Evolutionary conservation across 2,329 filamentous ascomycete species (phyloP), one percentile per base, ranked within the genome.

Genomic region (Nigrograna mackinnonii): DNA sequence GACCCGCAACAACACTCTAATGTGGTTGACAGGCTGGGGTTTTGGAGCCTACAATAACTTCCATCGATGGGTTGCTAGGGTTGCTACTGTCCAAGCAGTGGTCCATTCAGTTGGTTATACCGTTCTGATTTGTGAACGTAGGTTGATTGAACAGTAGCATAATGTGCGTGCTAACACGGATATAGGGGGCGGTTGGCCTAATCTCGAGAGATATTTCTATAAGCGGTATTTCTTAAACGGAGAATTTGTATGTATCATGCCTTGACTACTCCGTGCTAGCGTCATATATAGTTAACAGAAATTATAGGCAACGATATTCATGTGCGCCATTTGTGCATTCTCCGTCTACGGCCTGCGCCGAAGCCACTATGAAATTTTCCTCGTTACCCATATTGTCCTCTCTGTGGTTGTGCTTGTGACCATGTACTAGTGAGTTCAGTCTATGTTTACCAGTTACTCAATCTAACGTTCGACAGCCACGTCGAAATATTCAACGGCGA

Each of bases 1-100:
- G 0, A 80, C 81, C 57, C 73, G 85, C 7, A 89, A 88, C 47
- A 86, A 88, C 38, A 55, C 83, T 0, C 73, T 87, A 13, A 69
- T 86, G 41, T 85, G 81, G 81, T 58, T 83, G 0, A 87, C 85
- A 0, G 84, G 84, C 0, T 88, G 85, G 84, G 82, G 80, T 9
- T 87, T 85, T 58, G 75, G 76, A 2, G 83, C 81, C 0, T 87
- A 82, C 55, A 87, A 82, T 50, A 76, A 81, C 30, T 86, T 87
- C 39, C 85, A 88, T 61, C 79, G 85, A 0, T 84, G 83, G 74
- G 73, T 84, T 3, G 84, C 85, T 0, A 73, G 84, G 14, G 72
- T 86, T 2, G 76, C 82, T 5, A 84, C 83, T 0, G 43, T 83
- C 0, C 76, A 86, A 50, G 84, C 82, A 1, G 71, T 86, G 2